Evolutionary conservation across 148 eudicot species (phyloP), one percentile per base, ranked within the genome.

Genomic region (Vaccinium macrocarpon): DNA sequence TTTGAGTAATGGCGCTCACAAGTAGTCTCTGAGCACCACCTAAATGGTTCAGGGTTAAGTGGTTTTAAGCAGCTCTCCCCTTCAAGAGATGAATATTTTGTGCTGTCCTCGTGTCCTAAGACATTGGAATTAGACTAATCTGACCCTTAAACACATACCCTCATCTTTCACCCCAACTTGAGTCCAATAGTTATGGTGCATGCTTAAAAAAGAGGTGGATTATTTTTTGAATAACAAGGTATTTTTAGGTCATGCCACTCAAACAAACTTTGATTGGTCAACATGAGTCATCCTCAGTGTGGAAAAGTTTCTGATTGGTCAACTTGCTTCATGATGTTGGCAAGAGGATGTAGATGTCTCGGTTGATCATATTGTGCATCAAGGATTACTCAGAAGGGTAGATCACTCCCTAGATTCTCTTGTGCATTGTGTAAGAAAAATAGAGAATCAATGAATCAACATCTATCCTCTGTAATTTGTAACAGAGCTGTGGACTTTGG

Each of bases 201-300:
- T 72, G 48, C 76, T 72, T 38, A 7, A 38, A 72, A 35, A 16
- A 72, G 50, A 32, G 48, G 76, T 27, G 49, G 12, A 72, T 35
- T 8, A 72, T n/a, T 35, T 72, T 38, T 32, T 71, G 46, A 5
- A 6, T 71, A 71, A 13, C 42, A 72, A 72, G 76, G 50, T 18
- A 18, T 18, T 71, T 38, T 72, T 38, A 72, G 49, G 76, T 72
- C 76, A 72, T 15, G 38, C 50, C 48, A 16, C 38, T 18, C 50
- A 72, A 72, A 32, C 76, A 72, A 72, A n/a, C 12, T 29, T 35
- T 72, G 49, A 72, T 72, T 18, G 76, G 50, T 72, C 76, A 32
- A 13, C 23, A 72, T 6, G n/a, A 35, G 50, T 35, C 76, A 72
- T 72, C 11, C 50, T 15, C 2, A 6, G n/a, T 0, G 49, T 72